Evolutionary conservation across 2,329 filamentous ascomycete species (phyloP).

Genomic region (Trichophyton verrucosum): DNA sequence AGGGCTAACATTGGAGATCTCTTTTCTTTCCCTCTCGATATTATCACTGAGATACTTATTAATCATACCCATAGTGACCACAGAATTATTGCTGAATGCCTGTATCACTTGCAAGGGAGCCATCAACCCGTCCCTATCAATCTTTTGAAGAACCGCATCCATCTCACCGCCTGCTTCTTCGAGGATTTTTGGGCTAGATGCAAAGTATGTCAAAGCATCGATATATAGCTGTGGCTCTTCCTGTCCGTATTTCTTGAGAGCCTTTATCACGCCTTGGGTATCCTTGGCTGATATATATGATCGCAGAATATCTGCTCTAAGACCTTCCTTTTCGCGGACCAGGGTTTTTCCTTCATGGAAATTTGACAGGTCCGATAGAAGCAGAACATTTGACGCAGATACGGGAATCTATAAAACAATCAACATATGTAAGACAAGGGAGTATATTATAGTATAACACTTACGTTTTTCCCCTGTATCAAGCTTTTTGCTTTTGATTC

Average conservation of each 20-base stretch:
- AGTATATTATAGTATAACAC: constrained; percentile 7
- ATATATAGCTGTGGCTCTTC: constrained; percentile 87
- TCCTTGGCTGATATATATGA: constrained; percentile 90
- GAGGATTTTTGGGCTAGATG: constrained; percentile 67
- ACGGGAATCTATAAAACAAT: constrained; percentile 49
- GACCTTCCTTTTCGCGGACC: constrained; percentile 83
- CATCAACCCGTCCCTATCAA: constrained; percentile 84
- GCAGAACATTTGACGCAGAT: constrained; percentile 84
- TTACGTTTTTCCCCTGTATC: constrained; percentile 63
- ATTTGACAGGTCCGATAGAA: constrained; percentile 81
- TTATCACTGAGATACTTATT: constrained; percentile 84
- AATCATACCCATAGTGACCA: constrained; percentile 95
- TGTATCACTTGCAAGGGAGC: constrained; percentile 94
- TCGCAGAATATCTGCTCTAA: constrained; percentile 90
- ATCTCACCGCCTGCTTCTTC: constrained; percentile 82
- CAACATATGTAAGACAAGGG: constrained; percentile 6
- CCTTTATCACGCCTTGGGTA: constrained; percentile 78
- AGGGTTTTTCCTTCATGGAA: constrained; percentile 85
- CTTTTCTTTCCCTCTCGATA: constrained; percentile 74
- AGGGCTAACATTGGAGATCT: constrained; percentile 52
- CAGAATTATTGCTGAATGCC: constrained; percentile 63
- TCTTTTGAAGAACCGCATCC: constrained; percentile 64
- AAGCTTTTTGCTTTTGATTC: constrained; percentile 80
- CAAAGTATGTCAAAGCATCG: constrained; percentile 84
- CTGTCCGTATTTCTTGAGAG: constrained; percentile 79